Percentiles rank a stretch among this genome's conserved stretches.
These are phyloP conservation scores for Trifolium repens DNA, from an alignment of 306 rosid species.

Conservation along the genomic window DNA sequence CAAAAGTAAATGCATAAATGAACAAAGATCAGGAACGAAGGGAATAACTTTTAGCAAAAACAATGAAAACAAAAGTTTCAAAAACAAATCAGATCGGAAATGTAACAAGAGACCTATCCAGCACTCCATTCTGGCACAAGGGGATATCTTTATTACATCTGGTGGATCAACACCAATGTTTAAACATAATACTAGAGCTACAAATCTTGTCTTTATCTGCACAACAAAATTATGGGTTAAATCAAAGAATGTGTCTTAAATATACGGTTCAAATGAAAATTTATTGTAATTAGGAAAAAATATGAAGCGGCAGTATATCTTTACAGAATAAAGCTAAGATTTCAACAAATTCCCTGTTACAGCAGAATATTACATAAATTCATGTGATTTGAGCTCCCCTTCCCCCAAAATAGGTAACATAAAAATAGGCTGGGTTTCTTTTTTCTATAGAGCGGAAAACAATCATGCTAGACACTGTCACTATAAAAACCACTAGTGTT, in stretches of 20 bases:
- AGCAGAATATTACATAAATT: slow-evolving; percentile 4
- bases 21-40: too few relatives aligned
- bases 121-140: slow-evolving; percentile 99
- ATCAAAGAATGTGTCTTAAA: slow-evolving; percentile 40
- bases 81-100: slow-evolving; percentile 33
- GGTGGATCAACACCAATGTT: slow-evolving; percentile 99
- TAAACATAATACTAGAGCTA: slow-evolving; percentile 94
- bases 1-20: too few relatives aligned
- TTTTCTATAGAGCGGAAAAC: neutral
- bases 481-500: slow-evolving; percentile 11
- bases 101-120: slow-evolving; percentile 90
- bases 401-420: slow-evolving; percentile 2
- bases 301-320: slow-evolving; percentile 10
- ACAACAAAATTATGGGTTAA: slow-evolving; percentile 54
- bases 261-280: slow-evolving; percentile 21
- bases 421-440: neutral
- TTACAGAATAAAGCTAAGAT: slow-evolving; percentile 14
- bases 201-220: slow-evolving; percentile 99
- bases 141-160: slow-evolving; percentile 96
- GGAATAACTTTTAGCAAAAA: slow-evolving; percentile 27
- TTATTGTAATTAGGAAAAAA: slow-evolving; percentile 11
- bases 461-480: slow-evolving; percentile 14
- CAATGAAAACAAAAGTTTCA: too few relatives aligned
- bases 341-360: neutral
- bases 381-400: neutral